These are phyloP conservation scores for Metarhizium album DNA, from an alignment of 2,329 filamentous ascomycete genomes.

Conservation along the genomic window DNA sequence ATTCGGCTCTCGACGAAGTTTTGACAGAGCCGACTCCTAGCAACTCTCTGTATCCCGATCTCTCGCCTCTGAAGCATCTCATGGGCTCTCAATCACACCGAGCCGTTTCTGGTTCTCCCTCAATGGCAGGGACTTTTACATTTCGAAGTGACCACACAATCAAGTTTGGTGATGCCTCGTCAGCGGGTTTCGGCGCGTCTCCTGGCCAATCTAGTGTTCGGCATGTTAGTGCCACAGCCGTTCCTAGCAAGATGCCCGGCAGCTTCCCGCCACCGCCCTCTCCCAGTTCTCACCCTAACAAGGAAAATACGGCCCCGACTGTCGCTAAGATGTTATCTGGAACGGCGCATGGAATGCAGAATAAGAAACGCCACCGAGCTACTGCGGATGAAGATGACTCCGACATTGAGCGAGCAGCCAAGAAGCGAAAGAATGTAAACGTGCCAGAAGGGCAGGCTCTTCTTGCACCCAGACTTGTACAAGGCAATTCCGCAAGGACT, in stretches of 20 bases:
- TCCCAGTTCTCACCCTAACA: constrained; percentile 31
- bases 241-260: constrained; percentile 41
- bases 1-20: constrained; percentile 20
- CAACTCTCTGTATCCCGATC: constrained; percentile 41
- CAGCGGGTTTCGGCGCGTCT: constrained; percentile 43
- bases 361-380: constrained; percentile 55
- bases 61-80: constrained; percentile 31
- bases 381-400: constrained; percentile 46
- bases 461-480: constrained; percentile 36
- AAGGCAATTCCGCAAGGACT: constrained; percentile 21
- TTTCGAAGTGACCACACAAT: constrained; percentile 59
- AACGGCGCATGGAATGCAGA: constrained; percentile 50
- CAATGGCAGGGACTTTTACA: constrained; percentile 48
- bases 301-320: constrained; percentile 41
- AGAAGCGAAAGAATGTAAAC: constrained; percentile 45
- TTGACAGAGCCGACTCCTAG: constrained; percentile 15
- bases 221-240: constrained; percentile 43
- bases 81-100: constrained; percentile 15
- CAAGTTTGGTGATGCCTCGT: constrained; percentile 37
- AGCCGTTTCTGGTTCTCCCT: constrained; percentile 20
- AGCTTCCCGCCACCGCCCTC: constrained; percentile 34
- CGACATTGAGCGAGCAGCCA: constrained; percentile 38
- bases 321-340: constrained; percentile 27
- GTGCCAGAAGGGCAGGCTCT: constrained; percentile 42
- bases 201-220: constrained; percentile 51